Conservation (phyloP, 257 asterid species). For the Lithospermum erythrorhizon region DNA sequence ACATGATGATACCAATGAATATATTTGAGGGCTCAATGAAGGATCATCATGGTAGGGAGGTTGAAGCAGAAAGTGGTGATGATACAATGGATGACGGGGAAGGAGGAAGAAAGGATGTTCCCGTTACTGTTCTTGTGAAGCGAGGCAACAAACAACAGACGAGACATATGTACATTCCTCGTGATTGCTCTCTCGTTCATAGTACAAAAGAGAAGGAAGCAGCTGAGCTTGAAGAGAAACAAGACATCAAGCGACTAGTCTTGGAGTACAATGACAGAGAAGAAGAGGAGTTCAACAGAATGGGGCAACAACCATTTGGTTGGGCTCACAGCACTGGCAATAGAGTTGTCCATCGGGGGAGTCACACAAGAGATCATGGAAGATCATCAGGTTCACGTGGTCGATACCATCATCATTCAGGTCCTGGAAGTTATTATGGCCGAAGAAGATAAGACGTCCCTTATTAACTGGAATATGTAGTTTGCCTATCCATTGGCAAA, state of each 20-base stretch:
- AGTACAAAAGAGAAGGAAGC: constrained; percentile 96
- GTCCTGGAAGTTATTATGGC: constrained; percentile 72
- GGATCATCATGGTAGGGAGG: constrained; percentile 59
- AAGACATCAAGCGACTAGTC: constrained; percentile 85
- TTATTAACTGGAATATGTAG: neutral
- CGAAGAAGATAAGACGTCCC: constrained; percentile 44
- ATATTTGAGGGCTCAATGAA: constrained; percentile 64
- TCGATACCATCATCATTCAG: constrained; percentile 59
- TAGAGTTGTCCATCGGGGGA: constrained; percentile 50
- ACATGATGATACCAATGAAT: constrained; percentile 92
- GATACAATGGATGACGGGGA: constrained; percentile 63
- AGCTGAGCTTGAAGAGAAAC: constrained; percentile 96
- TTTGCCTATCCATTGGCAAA: neutral
- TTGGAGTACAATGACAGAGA: constrained; percentile 94
- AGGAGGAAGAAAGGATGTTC: constrained; percentile 64
- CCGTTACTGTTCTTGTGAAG: constrained; percentile 86
- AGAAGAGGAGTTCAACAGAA: constrained; percentile 86
- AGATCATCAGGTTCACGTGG: constrained; percentile 56
- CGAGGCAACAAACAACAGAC: constrained; percentile 94
- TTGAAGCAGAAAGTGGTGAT: constrained; percentile 90
- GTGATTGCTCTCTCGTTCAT: constrained; percentile 83
- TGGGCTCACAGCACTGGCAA: constrained; percentile 54
- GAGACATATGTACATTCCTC: constrained; percentile 80
- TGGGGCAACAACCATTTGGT: constrained; percentile 45
- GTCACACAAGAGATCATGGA: constrained; percentile 56